A percentile compares a stretch with the other conserved stretches of the same genome.
Conservation (phyloP, 139 green algal genomes). For the Chlorella sp. region DNA sequence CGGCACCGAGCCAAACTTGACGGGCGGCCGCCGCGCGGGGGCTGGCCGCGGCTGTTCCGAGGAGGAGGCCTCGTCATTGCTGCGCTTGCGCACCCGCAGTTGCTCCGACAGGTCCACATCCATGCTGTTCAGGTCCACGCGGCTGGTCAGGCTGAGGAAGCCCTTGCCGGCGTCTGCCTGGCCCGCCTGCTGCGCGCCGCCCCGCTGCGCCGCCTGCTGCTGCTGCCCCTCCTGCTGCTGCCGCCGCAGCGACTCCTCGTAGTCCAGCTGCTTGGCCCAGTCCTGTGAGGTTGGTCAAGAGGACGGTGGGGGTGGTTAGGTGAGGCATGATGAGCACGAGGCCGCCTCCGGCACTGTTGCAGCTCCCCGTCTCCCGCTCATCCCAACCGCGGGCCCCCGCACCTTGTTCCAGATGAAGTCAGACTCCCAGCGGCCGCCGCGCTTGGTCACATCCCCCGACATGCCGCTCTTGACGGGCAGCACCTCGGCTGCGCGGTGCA, state of each 20-base stretch:
- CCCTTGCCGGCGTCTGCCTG: slow-evolving; percentile 17
- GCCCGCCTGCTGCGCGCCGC: neutral
- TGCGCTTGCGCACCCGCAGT: slow-evolving; percentile 40
- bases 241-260: slow-evolving; percentile 40
- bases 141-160: slow-evolving; percentile 25
- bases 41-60: neutral
- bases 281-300: too few relatives aligned
- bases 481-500: slow-evolving; percentile 37
- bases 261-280: slow-evolving; percentile 49
- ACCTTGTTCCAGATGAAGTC: slow-evolving; percentile 89
- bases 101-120: slow-evolving; percentile 70
- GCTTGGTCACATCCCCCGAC: slow-evolving; percentile 66
- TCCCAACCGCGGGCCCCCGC: neutral
- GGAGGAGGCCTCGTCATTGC: neutral
- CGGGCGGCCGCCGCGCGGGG: neutral
- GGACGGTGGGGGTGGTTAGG: too few relatives aligned
- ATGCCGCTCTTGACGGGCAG: slow-evolving; percentile 30
- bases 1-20: slow-evolving; percentile 23
- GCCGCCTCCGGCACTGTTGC: too few relatives aligned
- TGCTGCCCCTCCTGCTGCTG: slow-evolving; percentile 19
- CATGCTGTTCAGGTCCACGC: slow-evolving; percentile 65
- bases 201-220: neutral
- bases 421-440: slow-evolving; percentile 70
- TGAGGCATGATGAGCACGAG: too few relatives aligned
- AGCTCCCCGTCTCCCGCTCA: too few relatives aligned